Conservation (phyloP, 2,329 filamentous ascomycete genomes). For the Aspergillus texensis region DNA sequence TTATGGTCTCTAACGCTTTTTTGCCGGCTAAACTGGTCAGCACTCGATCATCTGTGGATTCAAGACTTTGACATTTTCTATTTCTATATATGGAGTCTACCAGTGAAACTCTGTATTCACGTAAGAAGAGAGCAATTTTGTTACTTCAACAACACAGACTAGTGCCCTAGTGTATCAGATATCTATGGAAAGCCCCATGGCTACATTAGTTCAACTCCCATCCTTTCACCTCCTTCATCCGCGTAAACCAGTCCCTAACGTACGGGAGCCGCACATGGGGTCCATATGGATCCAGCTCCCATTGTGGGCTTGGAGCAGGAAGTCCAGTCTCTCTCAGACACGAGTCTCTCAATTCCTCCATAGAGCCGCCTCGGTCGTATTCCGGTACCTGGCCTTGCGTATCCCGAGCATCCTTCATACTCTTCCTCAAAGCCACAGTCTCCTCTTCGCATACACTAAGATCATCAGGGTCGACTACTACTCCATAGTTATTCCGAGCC, state of each 20-base stretch:
- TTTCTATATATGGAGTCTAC: too few relatives aligned
- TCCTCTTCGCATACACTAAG: conserved; percentile 40
- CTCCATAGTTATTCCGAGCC: conserved; percentile 49
- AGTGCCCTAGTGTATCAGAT: neutral
- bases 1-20: too few relatives aligned
- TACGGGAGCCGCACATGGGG: conserved; percentile 49
- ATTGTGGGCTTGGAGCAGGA: conserved; percentile 46
- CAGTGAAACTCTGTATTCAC: too few relatives aligned
- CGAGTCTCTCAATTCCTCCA: conserved; percentile 40
- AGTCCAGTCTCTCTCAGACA: conserved; percentile 49
- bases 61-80: too few relatives aligned
- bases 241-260: conserved; percentile 47
- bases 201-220: conserved; percentile 12
- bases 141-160: neutral
- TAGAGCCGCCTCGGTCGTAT: conserved; percentile 49
- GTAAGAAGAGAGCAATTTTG: neutral
- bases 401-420: conserved; percentile 32
- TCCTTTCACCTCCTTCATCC: conserved; percentile 16
- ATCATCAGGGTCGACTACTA: conserved; percentile 43
- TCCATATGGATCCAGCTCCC: conserved; percentile 49
- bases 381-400: conserved; percentile 24
- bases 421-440: conserved; percentile 39
- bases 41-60: too few relatives aligned
- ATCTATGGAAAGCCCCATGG: neutral
- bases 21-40: too few relatives aligned